phyloP scores from a whole-genome alignment of 305 asterid species.

The Fraxinus platypoda region DNA sequence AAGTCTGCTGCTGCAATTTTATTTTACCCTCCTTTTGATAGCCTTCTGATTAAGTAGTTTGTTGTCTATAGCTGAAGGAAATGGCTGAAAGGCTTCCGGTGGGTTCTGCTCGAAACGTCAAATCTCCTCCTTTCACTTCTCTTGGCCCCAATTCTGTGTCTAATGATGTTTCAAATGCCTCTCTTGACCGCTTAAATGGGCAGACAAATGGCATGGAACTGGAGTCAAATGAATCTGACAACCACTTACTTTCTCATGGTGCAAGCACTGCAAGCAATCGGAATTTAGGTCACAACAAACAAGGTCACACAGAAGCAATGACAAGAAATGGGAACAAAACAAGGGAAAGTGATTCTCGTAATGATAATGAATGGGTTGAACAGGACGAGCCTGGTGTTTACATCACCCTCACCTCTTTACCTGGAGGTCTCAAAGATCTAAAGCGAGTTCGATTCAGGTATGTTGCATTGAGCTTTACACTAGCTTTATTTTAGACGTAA shows the following conservation, averaged over 20 bases:
- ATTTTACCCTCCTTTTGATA: not conserved
- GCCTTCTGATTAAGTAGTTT: conserved; percentile 29
- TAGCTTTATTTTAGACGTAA: not conserved
- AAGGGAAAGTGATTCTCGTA: conserved; percentile 67
- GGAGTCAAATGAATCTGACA: conserved; percentile 52
- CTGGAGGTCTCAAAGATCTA: conserved; percentile 91
- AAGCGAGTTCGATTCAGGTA: conserved; percentile 99
- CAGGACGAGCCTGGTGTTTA: conserved; percentile 99
- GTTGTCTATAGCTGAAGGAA: conserved; percentile 65
- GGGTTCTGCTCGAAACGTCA: conserved; percentile 64
- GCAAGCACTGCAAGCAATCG: conserved; percentile 51
- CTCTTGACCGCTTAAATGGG: conserved; percentile 45
- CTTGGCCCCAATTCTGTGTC: conserved; percentile 37
- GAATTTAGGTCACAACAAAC: conserved; percentile 59
- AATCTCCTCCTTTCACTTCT: conserved; percentile 53
- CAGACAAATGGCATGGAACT: conserved; percentile 49
- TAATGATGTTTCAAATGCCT: conserved; percentile 44
- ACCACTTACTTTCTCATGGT: conserved; percentile 55
- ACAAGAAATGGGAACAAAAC: conserved; percentile 63
- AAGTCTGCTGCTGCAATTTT: not conserved
- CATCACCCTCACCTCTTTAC: conserved; percentile 89
- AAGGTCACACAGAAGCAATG: conserved; percentile 50
- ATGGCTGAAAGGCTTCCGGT: conserved; percentile 93
- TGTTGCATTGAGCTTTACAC: conserved; percentile 24
- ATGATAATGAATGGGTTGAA: conserved; percentile 92